Evolutionary conservation across 495 filamentous ascomycete genomes (phyloP).

Genomic region (Daldinia decipiens): DNA sequence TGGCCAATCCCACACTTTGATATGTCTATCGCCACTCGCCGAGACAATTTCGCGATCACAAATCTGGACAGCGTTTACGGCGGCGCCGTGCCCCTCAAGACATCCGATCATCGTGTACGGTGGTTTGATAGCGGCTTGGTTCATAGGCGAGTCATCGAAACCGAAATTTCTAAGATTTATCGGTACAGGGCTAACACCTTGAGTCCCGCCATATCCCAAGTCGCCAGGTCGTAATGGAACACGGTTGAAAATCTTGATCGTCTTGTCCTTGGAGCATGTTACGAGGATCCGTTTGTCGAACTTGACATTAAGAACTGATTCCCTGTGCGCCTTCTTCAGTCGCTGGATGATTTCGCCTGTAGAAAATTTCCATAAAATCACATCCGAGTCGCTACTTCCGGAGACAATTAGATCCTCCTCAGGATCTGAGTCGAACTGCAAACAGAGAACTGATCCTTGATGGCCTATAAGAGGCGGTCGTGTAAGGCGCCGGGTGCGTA

Average conservation of each 20-base stretch:
- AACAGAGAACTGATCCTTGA: conserved; percentile 85
- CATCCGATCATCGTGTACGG: conserved; percentile 81
- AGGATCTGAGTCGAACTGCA: conserved; percentile 94
- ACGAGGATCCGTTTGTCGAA: conserved; percentile 92
- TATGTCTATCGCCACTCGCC: conserved; percentile 88
- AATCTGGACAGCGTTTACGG: conserved; percentile 96
- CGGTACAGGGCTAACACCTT: conserved; percentile 62
- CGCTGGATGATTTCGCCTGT: conserved; percentile 82
- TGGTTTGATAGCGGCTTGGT: conserved; percentile 59
- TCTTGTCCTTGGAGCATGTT: conserved; percentile 96
- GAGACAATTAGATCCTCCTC: conserved; percentile 92
- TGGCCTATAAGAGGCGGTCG: conserved; percentile 79
- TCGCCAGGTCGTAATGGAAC: conserved; percentile 72
- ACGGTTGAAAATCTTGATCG: conserved; percentile 95
- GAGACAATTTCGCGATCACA: conserved; percentile 88
- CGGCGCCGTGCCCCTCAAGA: conserved; percentile 84
- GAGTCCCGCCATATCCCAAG: conserved; percentile 64
- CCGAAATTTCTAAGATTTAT: conserved; percentile 60
- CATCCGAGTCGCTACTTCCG: conserved; percentile 87
- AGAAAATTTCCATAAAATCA: conserved; percentile 94
- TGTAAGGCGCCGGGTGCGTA: conserved; percentile 80
- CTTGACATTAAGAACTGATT: conserved; percentile 94
- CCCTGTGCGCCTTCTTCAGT: conserved; percentile 78
- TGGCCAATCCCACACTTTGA: conserved; percentile 93
- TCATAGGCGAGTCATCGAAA: conserved; percentile 56